Evolutionary conservation across 148 eudicot genomes (phyloP).

Genomic region (Talinum fruticosum): DNA sequence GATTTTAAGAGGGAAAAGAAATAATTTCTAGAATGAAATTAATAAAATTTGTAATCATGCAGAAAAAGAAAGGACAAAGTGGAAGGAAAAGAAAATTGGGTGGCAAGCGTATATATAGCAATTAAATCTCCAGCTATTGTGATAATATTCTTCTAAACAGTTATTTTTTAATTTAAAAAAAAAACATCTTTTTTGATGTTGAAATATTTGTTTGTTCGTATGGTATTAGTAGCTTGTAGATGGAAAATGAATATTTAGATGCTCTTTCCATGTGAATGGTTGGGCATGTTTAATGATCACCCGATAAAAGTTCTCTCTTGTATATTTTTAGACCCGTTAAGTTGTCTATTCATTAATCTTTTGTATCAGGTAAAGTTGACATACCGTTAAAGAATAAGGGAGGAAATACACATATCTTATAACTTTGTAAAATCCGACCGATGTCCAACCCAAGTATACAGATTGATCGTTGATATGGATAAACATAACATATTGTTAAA

Average conservation of each 20-base stretch:
- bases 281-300: not conserved
- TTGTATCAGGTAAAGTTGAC: too few relatives aligned
- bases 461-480: too few relatives aligned
- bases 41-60: not conserved
- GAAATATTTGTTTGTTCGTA: not conserved
- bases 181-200: slow-evolving; percentile 16
- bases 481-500: too few relatives aligned
- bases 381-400: too few relatives aligned
- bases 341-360: too few relatives aligned
- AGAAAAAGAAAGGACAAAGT: slow-evolving; percentile 6
- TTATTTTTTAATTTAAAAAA: not conserved
- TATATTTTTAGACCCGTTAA: too few relatives aligned
- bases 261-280: not conserved
- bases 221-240: not conserved
- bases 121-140: slow-evolving; percentile 29
- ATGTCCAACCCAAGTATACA: too few relatives aligned
- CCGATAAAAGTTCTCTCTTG: not conserved
- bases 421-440: too few relatives aligned
- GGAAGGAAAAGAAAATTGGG: slow-evolving; percentile 18
- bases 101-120: slow-evolving; percentile 13
- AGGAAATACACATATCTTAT: too few relatives aligned
- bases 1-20: not conserved
- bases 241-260: not conserved
- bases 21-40: not conserved
- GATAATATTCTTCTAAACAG: slow-evolving; percentile 24